Evolutionary conservation across 768 basidiomycete species (phyloP).

Genomic region (Terana coerulea): DNA sequence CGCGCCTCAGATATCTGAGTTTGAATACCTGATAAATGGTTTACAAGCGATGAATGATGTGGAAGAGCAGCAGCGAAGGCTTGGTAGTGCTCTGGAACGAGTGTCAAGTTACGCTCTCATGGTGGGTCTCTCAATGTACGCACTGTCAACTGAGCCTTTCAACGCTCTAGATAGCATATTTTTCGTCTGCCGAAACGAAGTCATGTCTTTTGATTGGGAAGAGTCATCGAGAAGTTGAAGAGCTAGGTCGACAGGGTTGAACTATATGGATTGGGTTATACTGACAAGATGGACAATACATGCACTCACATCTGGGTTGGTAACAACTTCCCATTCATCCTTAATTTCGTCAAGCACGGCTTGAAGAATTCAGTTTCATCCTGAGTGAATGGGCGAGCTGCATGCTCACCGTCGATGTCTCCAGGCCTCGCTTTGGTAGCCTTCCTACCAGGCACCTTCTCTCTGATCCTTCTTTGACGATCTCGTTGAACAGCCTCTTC

Average conservation of each 20-base stretch:
- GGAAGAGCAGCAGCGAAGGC: conserved; percentile 93
- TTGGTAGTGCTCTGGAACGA: conserved; percentile 75
- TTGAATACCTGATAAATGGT: conserved; percentile 70
- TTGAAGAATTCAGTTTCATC: conserved; percentile 25
- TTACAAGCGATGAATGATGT: conserved; percentile 78
- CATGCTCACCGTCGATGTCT: conserved; percentile 81
- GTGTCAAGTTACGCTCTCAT: neutral
- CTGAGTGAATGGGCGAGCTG: neutral
- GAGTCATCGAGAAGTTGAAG: conserved; percentile 82
- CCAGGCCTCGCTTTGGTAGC: conserved; percentile 57
- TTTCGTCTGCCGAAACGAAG: conserved; percentile 76
- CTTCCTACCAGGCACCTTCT: conserved; percentile 59
- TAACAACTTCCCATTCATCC: conserved; percentile 88
- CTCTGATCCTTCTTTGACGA: conserved; percentile 67
- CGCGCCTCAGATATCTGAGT: conserved; percentile 70
- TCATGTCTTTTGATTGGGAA: conserved; percentile 67
- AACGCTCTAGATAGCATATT: conserved; percentile 73
- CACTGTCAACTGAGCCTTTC: conserved; percentile 86
- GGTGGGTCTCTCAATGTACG: conserved; percentile 34
- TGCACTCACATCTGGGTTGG: conserved; percentile 72
- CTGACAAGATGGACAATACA: neutral
- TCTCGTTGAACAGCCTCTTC: conserved; percentile 61
- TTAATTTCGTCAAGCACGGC: conserved; percentile 83
- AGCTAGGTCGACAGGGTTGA: conserved; percentile 92
- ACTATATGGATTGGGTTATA: conserved; percentile 41